Evolutionary conservation across 805 yeast species (phyloP).

Genomic region (Jamesozyma spencerorum): DNA sequence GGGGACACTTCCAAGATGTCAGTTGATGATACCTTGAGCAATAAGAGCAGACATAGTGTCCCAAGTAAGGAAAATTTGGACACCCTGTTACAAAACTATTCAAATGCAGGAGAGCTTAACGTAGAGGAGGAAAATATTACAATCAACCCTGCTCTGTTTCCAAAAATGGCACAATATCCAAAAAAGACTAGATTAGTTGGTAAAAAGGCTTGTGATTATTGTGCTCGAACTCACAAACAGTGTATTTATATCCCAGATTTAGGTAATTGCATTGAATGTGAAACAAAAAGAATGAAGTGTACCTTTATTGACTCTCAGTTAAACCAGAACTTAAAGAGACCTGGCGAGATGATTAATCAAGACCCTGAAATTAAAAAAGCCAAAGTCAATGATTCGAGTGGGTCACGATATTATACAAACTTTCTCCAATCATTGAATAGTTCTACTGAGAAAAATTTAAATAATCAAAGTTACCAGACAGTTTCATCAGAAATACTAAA

Average conservation of each 20-base stretch:
- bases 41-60: conserved; percentile 7
- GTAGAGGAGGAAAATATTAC: conserved; percentile 1
- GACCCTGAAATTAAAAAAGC: neutral
- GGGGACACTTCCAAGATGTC: neutral
- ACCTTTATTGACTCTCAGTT: conserved; percentile 43
- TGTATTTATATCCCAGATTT: conserved; percentile 63
- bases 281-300: conserved; percentile 61
- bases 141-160: no score
- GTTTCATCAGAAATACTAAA: neutral
- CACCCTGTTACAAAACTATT: conserved; percentile 24
- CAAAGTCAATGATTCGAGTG: neutral
- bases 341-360: neutral
- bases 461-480: conserved; percentile 1
- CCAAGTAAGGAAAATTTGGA: conserved; percentile 17
- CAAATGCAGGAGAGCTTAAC: conserved; percentile 17
- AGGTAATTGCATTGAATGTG: conserved; percentile 66
- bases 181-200: neutral
- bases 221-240: conserved; percentile 69
- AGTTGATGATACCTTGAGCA: conserved; percentile 2
- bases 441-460: conserved; percentile 1
- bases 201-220: conserved; percentile 64
- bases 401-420: conserved; percentile 18
- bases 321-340: no score
- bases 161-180: neutral
- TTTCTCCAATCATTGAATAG: conserved; percentile 19